Evolutionary conservation across 2,329 filamentous ascomycete genomes (phyloP), one percentile per base, ranked within the genome.

Genomic region (Cytospora piceae): DNA sequence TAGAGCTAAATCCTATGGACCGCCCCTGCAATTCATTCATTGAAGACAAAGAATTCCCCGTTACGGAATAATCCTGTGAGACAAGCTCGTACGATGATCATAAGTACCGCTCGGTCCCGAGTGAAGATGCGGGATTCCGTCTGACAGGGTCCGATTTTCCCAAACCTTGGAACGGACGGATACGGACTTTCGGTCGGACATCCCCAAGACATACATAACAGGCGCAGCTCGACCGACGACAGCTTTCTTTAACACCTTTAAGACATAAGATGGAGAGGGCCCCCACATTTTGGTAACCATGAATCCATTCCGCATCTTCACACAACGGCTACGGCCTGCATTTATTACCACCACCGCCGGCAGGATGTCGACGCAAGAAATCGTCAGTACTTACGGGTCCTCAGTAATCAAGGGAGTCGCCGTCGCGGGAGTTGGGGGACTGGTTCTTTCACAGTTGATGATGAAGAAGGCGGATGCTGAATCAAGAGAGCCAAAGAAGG

Each of bases 171-270:
- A 34, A 12, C 66, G 66, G 66, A 42, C 66, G 39, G 63, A 67
- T 63, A 31, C 66, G 66, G 66, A 67, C 66, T 60, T 39, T 60
- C 20, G 17, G 6, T 31, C 66, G 66, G 66, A 67, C 66, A 66
- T 67, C 66, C 66, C 66, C 66, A 67, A 55, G 53, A 31, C n/a
- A 58, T 65, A 65, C 63, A 62, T 62, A 65, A 61, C 58, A 65
- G 61, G 54, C 55, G 29, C 42, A 52, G 34, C 20, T 42, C 39
- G 17, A 42, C 27, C 22, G 27, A 22, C 31, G 8, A 42, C 22
- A 42, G 49, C 39, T 58, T 34, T 49, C 22, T 20, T 31, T 34
- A 29, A 12, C 53, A 14, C 51, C 22, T 58, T 37, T 63, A 31
- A 63, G 27, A 29, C 27, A 29, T 63, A 37, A 63, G 46, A 46